These are phyloP conservation scores for Aspergillus cejpii DNA, from an alignment of 2,329 filamentous ascomycete species.

Conservation along the genomic window DNA sequence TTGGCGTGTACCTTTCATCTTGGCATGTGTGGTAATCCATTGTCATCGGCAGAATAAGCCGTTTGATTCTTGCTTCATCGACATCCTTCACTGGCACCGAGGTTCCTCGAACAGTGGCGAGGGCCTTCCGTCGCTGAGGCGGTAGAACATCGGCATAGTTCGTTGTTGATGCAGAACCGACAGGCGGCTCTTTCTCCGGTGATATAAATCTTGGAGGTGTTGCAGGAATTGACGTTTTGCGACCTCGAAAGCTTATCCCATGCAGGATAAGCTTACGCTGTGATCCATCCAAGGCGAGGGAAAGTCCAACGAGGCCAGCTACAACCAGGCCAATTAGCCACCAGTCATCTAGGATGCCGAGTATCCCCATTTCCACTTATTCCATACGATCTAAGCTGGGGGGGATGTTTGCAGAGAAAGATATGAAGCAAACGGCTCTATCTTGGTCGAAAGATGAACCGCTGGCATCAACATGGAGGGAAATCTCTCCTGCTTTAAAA, in stretches of 20 bases:
- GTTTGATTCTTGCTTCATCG: conserved; percentile 28
- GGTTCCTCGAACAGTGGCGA: conserved; percentile 29
- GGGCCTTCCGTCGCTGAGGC: conserved; percentile 45
- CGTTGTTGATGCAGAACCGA: conserved; percentile 22
- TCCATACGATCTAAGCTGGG: neutral
- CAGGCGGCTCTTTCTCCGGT: conserved; percentile 41
- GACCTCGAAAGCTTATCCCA: conserved; percentile 35
- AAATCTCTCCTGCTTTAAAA: neutral
- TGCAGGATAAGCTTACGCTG: conserved; percentile 38
- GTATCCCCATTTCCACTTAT: conserved; percentile 15
- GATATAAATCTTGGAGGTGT: conserved; percentile 51
- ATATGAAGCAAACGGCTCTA: neutral
- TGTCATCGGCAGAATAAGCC: conserved; percentile 38
- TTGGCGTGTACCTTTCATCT: conserved; percentile 51
- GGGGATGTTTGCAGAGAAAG: neutral
- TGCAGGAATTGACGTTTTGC: conserved; percentile 43
- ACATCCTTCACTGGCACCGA: conserved; percentile 21
- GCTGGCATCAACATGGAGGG: neutral
- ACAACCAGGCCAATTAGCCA: conserved; percentile 23
- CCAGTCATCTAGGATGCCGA: conserved; percentile 12
- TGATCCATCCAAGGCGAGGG: conserved; percentile 22
- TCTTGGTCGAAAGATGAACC: neutral
- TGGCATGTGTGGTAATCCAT: conserved; percentile 35
- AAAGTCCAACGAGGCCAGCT: conserved; percentile 21
- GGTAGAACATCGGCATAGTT: conserved; percentile 48